Base-by-base conservation (phyloP, 805 yeast species). In the Maudiozyma serrabonitensis region DNA sequence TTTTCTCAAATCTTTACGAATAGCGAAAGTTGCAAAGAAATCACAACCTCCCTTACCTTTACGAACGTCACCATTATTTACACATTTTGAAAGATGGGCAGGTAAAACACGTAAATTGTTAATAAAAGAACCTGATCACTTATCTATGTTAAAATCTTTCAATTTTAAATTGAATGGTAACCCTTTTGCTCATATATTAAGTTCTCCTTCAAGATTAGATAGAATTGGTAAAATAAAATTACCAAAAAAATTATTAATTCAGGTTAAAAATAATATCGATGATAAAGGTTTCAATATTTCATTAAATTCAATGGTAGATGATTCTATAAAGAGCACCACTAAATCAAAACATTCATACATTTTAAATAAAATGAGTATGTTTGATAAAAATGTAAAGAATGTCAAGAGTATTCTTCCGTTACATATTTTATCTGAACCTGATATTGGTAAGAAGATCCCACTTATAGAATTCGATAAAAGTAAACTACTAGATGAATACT, bases 171-270 rank as follows among this genome's bases (percentile, higher is more conserved):
- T 73, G 4, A 47, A 61, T 1, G 35, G 54, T 1, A 75, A 76
- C 46, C 50, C 69, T 2, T 72, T 68, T 56, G 78, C 76, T 0
- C 52, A 59, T 6, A 16, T 69, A 1, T 54, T 79, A 8, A 61
- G 72, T 0, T 68, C 79, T 0, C 76, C 79, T 1, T 61, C 71
- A 15, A 63, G 82, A 52, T 61, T 63, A 55, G 76, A 75, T 15
- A 56, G 66, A 12, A 39, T 61, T 0, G 58, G 74, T 0, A 60
- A 73, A 38, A 50, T 65, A 0, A 63, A 64, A 11, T 53, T 71
- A 5, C 81, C 81, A 0, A 59, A 68, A 26, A 69, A 69, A 9
- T 49, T 74, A 7, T 53, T 75, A 43, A 50, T 67, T 0, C 70
- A 68, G 19, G 46, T 74, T 63, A 68, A 34, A 40, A 58, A 12